Evolutionary conservation across 2,329 filamentous ascomycete species (phyloP).

Genomic region (Alternaria ethzedia): DNA sequence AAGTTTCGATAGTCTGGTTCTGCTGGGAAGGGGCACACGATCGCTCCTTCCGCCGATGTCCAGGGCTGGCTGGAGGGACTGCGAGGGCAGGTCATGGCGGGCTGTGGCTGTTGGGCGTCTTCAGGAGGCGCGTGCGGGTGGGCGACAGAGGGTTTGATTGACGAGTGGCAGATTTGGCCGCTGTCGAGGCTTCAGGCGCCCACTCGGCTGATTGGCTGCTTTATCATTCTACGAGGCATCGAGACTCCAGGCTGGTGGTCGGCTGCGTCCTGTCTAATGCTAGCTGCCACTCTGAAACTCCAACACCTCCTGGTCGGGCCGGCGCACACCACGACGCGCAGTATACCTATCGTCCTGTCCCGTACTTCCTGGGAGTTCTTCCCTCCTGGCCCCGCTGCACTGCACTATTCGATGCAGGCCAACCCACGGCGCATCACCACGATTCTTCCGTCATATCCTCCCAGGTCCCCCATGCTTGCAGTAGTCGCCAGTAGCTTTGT

Average conservation of each 20-base stretch:
- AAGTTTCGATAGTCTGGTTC: conserved; percentile 16
- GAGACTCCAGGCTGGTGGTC: neutral
- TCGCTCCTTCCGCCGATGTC: neutral
- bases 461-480: neutral
- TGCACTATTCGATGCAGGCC: neutral
- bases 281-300: conserved; percentile 24
- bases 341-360: conserved; percentile 9
- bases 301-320: conserved; percentile 19
- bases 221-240: conserved; percentile 8
- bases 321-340: neutral
- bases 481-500: conserved; percentile 5
- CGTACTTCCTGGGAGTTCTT: neutral
- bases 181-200: neutral
- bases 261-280: conserved; percentile 16
- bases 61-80: neutral
- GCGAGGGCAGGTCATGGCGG: neutral
- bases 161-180: neutral
- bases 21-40: conserved; percentile 5
- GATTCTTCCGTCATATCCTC: neutral
- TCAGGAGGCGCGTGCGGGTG: conserved; percentile 1
- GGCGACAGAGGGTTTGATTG: conserved; percentile 1
- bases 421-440: neutral
- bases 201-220: neutral
- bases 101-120: neutral
- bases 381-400: neutral